Percentiles rank a stretch among this genome's conserved stretches.
Evolutionary conservation across 768 basidiomycete genomes (phyloP).

Genomic region (Solioccasus polychromus): DNA sequence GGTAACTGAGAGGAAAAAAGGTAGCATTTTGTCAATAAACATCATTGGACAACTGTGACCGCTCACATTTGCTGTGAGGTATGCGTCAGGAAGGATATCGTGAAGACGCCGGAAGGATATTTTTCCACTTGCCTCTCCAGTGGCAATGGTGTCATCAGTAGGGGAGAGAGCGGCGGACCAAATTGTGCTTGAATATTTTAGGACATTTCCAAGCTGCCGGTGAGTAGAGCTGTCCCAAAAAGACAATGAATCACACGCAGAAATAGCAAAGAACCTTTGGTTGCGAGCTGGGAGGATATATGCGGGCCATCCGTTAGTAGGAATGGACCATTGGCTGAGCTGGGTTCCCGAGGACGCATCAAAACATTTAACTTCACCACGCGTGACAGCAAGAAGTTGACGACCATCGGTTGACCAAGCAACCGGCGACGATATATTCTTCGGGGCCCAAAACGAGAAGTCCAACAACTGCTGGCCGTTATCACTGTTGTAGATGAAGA

Average conservation of each 20-base stretch:
- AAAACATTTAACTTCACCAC: no score
- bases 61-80: neutral
- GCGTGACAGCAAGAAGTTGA: no score
- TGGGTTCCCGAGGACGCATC: no score
- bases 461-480: neutral
- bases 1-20: neutral
- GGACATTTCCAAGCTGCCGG: neutral
- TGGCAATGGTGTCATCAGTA: neutral
- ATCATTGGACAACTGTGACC: neutral
- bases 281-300: neutral
- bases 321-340: neutral
- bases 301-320: neutral
- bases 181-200: neutral
- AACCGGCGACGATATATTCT: no score
- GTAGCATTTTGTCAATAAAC: no score
- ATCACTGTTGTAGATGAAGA: neutral
- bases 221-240: constrained; percentile 3
- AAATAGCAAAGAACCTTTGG: neutral
- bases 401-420: neutral
- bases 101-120: neutral
- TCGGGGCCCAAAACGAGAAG: neutral
- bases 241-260: neutral
- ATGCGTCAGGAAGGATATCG: neutral
- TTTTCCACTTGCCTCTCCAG: neutral
- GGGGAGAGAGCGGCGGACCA: constrained; percentile 1